Conservation (phyloP, 1,139 yeast species). For the Yamadazyma triangularis region DNA sequence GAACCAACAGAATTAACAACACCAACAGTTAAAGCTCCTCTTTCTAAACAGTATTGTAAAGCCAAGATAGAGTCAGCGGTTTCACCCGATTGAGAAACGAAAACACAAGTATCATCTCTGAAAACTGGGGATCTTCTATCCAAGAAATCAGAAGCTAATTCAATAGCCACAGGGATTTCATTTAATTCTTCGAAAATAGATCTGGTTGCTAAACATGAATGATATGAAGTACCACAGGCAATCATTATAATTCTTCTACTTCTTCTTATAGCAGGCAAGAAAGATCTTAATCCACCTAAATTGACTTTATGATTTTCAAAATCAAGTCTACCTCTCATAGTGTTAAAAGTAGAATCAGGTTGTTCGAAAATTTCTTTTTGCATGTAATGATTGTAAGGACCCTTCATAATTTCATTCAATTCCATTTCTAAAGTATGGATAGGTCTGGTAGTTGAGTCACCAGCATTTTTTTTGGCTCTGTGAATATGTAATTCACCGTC, state of each 20-base stretch:
- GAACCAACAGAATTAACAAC: slow-evolving; percentile 94
- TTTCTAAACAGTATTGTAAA: slow-evolving; percentile 89
- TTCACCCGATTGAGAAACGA: slow-evolving; percentile 98
- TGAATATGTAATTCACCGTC: slow-evolving; percentile 98
- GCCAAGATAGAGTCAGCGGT: slow-evolving; percentile 99
- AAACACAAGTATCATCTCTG: slow-evolving; percentile 96
- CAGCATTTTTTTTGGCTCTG: slow-evolving; percentile 88
- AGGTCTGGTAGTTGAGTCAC: slow-evolving; percentile 89
- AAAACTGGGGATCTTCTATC: slow-evolving; percentile 95
- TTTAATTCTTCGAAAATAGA: slow-evolving; percentile 95
- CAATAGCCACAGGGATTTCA: slow-evolving; percentile 93
- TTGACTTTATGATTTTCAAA: slow-evolving; percentile 73
- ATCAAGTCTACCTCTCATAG: slow-evolving; percentile 99
- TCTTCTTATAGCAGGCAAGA: slow-evolving; percentile 85
- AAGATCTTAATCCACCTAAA: slow-evolving; percentile 86
- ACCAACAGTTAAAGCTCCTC: slow-evolving; percentile 97
- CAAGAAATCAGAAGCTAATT: slow-evolving; percentile 94
- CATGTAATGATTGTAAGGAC: slow-evolving; percentile 95
- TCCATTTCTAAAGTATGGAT: slow-evolving; percentile 97
- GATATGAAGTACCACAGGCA: slow-evolving; percentile 99
- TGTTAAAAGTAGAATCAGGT: slow-evolving; percentile 96
- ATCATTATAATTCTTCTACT: slow-evolving; percentile 96
- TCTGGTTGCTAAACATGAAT: slow-evolving; percentile 96
- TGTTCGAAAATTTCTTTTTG: slow-evolving; percentile 98
- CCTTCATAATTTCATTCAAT: slow-evolving; percentile 97